Conservation (phyloP, 2,329 filamentous ascomycete species). For the Monilinia fructicola region DNA sequence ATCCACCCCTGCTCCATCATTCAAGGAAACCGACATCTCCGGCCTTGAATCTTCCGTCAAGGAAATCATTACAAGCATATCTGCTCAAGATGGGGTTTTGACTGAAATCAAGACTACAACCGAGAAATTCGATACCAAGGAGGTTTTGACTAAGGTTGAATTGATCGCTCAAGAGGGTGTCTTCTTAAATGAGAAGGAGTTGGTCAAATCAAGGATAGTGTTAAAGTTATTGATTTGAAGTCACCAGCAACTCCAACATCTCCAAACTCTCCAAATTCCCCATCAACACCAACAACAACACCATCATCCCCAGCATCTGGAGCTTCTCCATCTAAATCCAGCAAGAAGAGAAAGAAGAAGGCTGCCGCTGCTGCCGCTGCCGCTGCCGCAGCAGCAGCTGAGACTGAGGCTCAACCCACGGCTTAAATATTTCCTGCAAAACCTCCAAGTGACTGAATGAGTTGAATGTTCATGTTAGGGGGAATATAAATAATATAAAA, state of each 20-base stretch:
- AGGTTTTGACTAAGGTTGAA: slow-evolving; percentile 22
- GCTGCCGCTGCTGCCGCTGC: not conserved
- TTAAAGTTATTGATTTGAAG: slow-evolving; percentile 24
- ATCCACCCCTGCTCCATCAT: slow-evolving; percentile 23
- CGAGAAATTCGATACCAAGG: slow-evolving; percentile 27
- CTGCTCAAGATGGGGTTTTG: slow-evolving; percentile 18
- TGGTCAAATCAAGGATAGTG: slow-evolving; percentile 13
- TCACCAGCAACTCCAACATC: slow-evolving; percentile 46
- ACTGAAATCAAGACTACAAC: slow-evolving; percentile 35
- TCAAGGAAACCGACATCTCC: slow-evolving; percentile 28
- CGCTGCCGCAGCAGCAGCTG: not conserved
- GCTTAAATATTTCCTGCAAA: not conserved
- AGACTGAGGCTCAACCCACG: not conserved
- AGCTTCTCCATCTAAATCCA: slow-evolving; percentile 74
- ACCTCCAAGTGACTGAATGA: not conserved
- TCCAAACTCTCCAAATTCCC: slow-evolving; percentile 33
- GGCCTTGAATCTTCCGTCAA: slow-evolving; percentile 26
- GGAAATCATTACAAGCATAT: slow-evolving; percentile 25
- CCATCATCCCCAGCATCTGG: slow-evolving; percentile 44
- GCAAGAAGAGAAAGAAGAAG: slow-evolving; percentile 10
- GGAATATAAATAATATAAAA: not conserved
- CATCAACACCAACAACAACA: slow-evolving; percentile 41
- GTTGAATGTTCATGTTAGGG: not conserved
- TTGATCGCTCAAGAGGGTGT: slow-evolving; percentile 19
- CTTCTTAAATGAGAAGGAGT: slow-evolving; percentile 20